Percentiles rank a stretch among this genome's conserved stretches.
Conservation (phyloP, 108 stramenopile genomes). For the Nannochloropsis gaditana region DNA sequence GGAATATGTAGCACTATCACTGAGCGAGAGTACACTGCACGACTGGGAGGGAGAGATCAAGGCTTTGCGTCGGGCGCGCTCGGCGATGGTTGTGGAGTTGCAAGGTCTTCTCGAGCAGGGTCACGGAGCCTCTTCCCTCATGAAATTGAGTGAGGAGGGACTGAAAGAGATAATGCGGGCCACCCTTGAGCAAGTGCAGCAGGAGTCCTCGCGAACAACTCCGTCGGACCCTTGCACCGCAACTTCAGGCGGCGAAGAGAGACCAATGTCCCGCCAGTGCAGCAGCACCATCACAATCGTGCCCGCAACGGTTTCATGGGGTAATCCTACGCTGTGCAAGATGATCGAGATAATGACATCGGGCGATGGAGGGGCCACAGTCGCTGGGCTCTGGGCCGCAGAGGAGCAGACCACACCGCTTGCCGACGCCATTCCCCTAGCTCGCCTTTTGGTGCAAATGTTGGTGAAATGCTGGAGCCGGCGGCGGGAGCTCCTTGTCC, state of each 20-base stretch:
- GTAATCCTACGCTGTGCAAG: not conserved
- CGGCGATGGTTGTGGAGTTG: not conserved
- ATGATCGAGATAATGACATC: not conserved
- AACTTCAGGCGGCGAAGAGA: too few relatives aligned
- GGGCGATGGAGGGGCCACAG: not conserved
- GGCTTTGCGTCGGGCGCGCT: slow-evolving; percentile 2
- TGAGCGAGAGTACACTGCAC: not conserved
- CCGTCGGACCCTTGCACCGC: not conserved
- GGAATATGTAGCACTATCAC: not conserved
- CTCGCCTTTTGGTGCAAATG: not conserved
- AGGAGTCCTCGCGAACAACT: not conserved
- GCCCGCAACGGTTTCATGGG: not conserved
- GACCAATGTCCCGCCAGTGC: not conserved
- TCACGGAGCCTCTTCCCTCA: not conserved
- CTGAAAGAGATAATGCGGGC: not conserved
- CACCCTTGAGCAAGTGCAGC: not conserved
- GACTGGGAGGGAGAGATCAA: slow-evolving; percentile 11
- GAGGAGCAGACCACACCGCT: not conserved
- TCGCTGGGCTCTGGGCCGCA: slow-evolving; percentile 16
- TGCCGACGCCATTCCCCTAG: not conserved
- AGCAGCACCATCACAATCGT: not conserved
- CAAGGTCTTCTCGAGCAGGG: not conserved
- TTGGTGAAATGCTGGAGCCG: slow-evolving; percentile 9
- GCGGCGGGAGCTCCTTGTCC: not conserved
- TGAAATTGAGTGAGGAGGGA: not conserved